Evolutionary conservation across 352 stramenopile species (phyloP).

Genomic region (Globisporangium paddicum): DNA sequence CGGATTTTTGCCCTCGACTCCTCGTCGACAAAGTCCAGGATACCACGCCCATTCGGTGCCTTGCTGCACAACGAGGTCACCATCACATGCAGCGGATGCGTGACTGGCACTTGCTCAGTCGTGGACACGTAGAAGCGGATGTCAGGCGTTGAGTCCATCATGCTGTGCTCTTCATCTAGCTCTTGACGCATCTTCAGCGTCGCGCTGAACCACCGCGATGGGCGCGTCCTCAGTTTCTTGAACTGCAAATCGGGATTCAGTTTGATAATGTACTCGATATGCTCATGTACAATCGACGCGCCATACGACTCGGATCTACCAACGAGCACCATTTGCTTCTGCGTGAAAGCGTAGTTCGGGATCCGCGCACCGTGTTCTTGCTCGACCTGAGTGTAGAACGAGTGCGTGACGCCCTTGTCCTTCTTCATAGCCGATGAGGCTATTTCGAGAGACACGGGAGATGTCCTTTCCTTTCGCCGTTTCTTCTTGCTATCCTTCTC

Average conservation of each 20-base stretch:
- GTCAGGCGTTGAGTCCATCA: conserved; percentile 68
- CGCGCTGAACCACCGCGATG: conserved; percentile 67
- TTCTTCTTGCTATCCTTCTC: conserved; percentile 3
- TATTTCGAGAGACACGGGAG: conserved; percentile 31
- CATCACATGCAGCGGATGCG: conserved; percentile 34
- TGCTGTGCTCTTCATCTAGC: conserved; percentile 45
- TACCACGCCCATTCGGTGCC: conserved; percentile 33
- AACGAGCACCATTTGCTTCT: conserved; percentile 37
- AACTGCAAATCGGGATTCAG: conserved; percentile 52
- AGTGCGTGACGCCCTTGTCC: conserved; percentile 72
- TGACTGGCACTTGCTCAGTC: conserved; percentile 50
- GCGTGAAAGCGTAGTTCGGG: conserved; percentile 31
- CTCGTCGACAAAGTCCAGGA: conserved; percentile 50
- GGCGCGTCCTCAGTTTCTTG: conserved; percentile 51
- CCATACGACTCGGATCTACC: conserved; percentile 43
- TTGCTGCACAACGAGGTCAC: conserved; percentile 28
- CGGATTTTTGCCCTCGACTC: conserved; percentile 32
- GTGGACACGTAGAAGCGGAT: conserved; percentile 75
- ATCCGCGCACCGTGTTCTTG: conserved; percentile 26
- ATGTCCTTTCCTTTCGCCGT: conserved; percentile 1
- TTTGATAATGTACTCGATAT: conserved; percentile 62
- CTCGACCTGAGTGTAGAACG: conserved; percentile 71
- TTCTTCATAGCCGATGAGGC: conserved; percentile 26
- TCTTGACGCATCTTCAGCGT: conserved; percentile 84
- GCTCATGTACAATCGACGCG: conserved; percentile 54